phyloP scores from a whole-genome alignment of 495 filamentous ascomycete genomes.

The Diplogelasinospora grovesii region DNA sequence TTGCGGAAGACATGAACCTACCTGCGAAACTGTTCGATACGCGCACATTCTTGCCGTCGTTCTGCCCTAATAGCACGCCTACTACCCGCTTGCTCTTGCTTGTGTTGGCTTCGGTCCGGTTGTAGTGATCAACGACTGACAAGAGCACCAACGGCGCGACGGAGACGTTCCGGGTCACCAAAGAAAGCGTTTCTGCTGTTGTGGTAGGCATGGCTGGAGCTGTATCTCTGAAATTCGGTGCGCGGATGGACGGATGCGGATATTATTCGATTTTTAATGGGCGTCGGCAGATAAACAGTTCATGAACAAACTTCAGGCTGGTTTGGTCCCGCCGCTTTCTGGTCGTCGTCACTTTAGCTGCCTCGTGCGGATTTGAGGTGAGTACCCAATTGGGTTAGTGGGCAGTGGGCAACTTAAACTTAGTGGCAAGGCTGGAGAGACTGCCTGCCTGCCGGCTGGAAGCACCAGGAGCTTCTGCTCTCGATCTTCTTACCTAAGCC shows the following conservation, averaged over 20 bases:
- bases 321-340: slow-evolving; percentile 3
- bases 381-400: slow-evolving; percentile 25
- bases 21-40: slow-evolving; percentile 99
- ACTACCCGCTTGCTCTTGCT: slow-evolving; percentile 85
- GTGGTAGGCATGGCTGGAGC: slow-evolving; percentile 73
- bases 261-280: slow-evolving; percentile 3
- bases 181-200: slow-evolving; percentile 86
- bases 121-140: slow-evolving; percentile 97
- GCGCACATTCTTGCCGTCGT: slow-evolving; percentile 86
- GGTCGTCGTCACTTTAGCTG: slow-evolving; percentile 30
- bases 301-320: neutral
- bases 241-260: slow-evolving; percentile 7
- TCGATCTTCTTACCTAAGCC: slow-evolving; percentile 7
- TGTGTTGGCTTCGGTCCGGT: slow-evolving; percentile 75
- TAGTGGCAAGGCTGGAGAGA: slow-evolving; percentile 9
- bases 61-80: slow-evolving; percentile 90
- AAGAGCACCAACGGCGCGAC: slow-evolving; percentile 97
- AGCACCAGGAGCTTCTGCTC: too few species aligned
- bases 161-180: slow-evolving; percentile 88
- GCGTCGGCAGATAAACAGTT: neutral
- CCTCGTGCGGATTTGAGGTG: slow-evolving; percentile 21
- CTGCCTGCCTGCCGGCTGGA: too few species aligned
- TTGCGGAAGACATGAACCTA: too few species aligned
- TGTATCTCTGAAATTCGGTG: slow-evolving; percentile 5
- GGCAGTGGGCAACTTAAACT: slow-evolving; percentile 1